Evolutionary conservation across 2,329 filamentous ascomycete species (phyloP).

Genomic region (Botryotinia calthae): DNA sequence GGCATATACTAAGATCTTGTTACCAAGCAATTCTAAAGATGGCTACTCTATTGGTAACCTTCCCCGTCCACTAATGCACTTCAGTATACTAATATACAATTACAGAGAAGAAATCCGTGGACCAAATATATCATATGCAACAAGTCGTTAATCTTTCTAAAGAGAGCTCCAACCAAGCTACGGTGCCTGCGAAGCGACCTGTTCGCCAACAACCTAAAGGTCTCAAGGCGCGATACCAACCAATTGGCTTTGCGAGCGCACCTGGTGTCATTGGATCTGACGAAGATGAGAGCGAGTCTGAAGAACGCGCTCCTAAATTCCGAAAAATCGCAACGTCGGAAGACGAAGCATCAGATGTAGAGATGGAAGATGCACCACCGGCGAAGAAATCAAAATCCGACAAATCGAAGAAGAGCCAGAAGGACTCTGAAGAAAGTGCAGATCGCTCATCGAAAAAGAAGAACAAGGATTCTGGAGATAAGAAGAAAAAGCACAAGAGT

Average conservation of each 20-base stretch:
- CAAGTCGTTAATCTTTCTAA: constrained; percentile 54
- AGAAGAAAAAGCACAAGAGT: constrained; percentile 32
- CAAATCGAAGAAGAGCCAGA: constrained; percentile 17
- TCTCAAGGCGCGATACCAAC: constrained; percentile 64
- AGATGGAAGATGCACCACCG: constrained; percentile 26
- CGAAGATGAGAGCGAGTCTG: constrained; percentile 26
- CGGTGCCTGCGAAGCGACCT: constrained; percentile 49
- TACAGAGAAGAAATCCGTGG: constrained; percentile 42
- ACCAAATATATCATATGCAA: constrained; percentile 63
- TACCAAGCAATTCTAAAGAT: constrained; percentile 55
- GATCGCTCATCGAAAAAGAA: constrained; percentile 30
- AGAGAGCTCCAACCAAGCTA: constrained; percentile 36
- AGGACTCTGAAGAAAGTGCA: constrained; percentile 20
- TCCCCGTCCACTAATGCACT: neutral
- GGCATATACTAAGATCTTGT: constrained; percentile 56
- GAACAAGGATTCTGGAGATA: constrained; percentile 27
- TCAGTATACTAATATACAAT: constrained; percentile 10
- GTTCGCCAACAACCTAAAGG: constrained; percentile 65
- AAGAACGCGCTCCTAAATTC: constrained; percentile 23
- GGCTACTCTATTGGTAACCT: constrained; percentile 52
- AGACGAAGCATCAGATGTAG: constrained; percentile 22
- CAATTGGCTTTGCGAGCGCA: constrained; percentile 57
- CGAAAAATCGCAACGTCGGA: constrained; percentile 8
- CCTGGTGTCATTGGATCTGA: constrained; percentile 42
- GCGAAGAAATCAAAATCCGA: constrained; percentile 17